These are phyloP conservation scores for Bromus sterilis DNA, from an alignment of 176 grass and related monocot genomes.

Conservation along the genomic window DNA sequence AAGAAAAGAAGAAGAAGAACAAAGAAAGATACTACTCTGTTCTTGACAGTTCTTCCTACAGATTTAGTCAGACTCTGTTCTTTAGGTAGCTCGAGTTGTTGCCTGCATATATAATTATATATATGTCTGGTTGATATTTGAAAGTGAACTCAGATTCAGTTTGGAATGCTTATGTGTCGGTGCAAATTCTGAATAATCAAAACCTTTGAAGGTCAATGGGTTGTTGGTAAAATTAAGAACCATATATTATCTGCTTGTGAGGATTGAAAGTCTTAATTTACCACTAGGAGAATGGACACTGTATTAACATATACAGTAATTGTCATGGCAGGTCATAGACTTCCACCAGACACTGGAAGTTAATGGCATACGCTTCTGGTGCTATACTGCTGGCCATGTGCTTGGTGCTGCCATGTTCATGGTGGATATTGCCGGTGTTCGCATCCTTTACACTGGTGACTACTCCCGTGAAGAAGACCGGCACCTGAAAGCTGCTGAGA, in stretches of 20 bases:
- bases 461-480: slow-evolving; percentile 95
- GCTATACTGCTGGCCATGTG: slow-evolving; percentile 93
- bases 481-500: slow-evolving; percentile 77
- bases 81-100: not conserved
- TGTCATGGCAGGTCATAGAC: slow-evolving; percentile 66
- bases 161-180: not conserved
- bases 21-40: not conserved
- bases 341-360: slow-evolving; percentile 96
- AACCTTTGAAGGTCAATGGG: not conserved
- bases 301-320: not conserved
- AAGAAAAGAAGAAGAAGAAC: too few species aligned
- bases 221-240: not conserved
- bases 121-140: not conserved
- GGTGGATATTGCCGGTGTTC: slow-evolving; percentile 94
- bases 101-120: not conserved
- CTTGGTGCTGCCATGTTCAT: slow-evolving; percentile 98
- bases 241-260: not conserved
- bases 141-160: not conserved
- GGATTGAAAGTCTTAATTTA: not conserved
- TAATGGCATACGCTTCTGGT: slow-evolving; percentile 97
- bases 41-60: too few species aligned
- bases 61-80: not conserved
- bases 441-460: slow-evolving; percentile 92
- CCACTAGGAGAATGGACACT: not conserved
- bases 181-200: not conserved